A percentile compares a stretch with the other conserved stretches of the same genome.
These are phyloP conservation scores for Termitomyces sp. DNA, from an alignment of 768 basidiomycete species.

Conservation along the genomic window DNA sequence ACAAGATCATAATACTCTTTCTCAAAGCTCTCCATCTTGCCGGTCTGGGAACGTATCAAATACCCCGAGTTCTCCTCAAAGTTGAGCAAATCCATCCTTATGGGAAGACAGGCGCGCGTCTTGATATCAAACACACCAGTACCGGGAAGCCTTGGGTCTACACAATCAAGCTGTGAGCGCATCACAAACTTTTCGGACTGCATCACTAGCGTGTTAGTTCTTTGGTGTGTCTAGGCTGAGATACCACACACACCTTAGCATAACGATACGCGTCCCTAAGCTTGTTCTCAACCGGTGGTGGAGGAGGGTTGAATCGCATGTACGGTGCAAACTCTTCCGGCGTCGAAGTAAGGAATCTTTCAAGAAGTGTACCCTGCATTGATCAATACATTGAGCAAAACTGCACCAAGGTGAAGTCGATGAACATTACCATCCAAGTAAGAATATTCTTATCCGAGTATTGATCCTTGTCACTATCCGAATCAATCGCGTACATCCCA, in stretches of 20 bases:
- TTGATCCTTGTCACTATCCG: constrained; percentile 34
- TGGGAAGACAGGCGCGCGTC: constrained; percentile 80
- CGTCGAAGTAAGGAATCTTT: constrained; percentile 77
- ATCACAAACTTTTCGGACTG: constrained; percentile 69
- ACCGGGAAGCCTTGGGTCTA: constrained; percentile 76
- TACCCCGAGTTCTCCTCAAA: constrained; percentile 80
- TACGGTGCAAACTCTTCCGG: constrained; percentile 56
- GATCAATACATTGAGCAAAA: neutral
- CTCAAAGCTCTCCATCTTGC: constrained; percentile 77
- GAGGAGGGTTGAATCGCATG: constrained; percentile 32
- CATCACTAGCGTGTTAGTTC: neutral
- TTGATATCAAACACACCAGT: constrained; percentile 96
- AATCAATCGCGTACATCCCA: constrained; percentile 66
- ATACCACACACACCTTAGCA: constrained; percentile 52
- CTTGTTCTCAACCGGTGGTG: constrained; percentile 17
- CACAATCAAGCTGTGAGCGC: constrained; percentile 93
- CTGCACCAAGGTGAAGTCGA: neutral
- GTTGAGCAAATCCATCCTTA: constrained; percentile 83
- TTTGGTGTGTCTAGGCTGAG: too few species aligned
- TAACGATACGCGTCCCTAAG: constrained; percentile 80
- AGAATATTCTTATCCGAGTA: constrained; percentile 61
- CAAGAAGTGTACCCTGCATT: constrained; percentile 76
- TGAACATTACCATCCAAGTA: constrained; percentile 58
- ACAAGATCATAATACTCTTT: constrained; percentile 93
- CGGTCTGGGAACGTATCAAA: constrained; percentile 57